phyloP scores from a whole-genome alignment of 1,284 basidiomycete species.

The Neolentinus lepideus region DNA sequence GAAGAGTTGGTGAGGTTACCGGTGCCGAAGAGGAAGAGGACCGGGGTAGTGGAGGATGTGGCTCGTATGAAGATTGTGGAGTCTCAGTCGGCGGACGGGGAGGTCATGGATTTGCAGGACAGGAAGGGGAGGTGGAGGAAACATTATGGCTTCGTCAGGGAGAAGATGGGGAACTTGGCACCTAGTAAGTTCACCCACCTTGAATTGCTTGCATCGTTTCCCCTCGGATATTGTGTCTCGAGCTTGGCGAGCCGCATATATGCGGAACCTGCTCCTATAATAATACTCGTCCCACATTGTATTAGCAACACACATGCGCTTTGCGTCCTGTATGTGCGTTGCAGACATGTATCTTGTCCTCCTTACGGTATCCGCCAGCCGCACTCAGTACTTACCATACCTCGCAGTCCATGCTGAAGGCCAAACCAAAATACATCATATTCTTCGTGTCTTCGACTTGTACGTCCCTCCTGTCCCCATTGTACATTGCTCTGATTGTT shows the following conservation, averaged over 20 bases:
- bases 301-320: background rate
- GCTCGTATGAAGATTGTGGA: background rate
- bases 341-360: background rate
- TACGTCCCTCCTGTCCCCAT: conserved; percentile 23
- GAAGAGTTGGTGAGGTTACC: background rate
- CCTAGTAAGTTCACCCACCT: conserved; percentile 64
- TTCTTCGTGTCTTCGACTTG: conserved; percentile 79
- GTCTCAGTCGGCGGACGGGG: conserved; percentile 12
- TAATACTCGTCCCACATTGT: background rate
- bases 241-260: background rate
- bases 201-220: too few relatives aligned
- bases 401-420: conserved; percentile 51
- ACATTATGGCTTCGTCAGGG: conserved; percentile 36
- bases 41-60: background rate
- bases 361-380: background rate
- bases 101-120: conserved; percentile 30
- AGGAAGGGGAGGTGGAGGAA: conserved; percentile 45
- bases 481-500: background rate
- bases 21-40: background rate
- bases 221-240: too few relatives aligned
- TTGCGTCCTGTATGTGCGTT: conserved; percentile 7
- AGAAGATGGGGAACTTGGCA: conserved; percentile 46
- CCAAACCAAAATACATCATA: conserved; percentile 59
- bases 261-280: background rate
- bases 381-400: conserved; percentile 1